phyloP scores from a whole-genome alignment of 1,139 yeast genomes.

The Candida sp. region DNA sequence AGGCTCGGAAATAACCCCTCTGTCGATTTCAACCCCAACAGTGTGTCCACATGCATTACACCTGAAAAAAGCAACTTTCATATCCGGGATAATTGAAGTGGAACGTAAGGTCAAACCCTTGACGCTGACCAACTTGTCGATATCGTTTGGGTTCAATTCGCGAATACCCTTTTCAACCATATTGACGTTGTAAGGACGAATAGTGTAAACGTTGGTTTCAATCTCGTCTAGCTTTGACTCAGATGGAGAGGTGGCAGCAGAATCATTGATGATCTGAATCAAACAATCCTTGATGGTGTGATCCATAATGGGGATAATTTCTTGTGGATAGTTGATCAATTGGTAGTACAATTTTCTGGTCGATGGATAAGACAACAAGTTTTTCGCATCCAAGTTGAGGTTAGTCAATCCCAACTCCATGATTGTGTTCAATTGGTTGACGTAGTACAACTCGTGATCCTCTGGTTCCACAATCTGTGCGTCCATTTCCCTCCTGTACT shows the following conservation, averaged over 20 bases:
- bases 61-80: conserved; percentile 96
- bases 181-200: conserved; percentile 83
- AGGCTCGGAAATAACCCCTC: conserved; percentile 96
- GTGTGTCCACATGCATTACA: conserved; percentile 97
- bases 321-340: conserved; percentile 92
- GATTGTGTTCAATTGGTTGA: conserved; percentile 75
- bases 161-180: conserved; percentile 80
- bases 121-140: conserved; percentile 89
- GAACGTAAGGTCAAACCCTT: conserved; percentile 92
- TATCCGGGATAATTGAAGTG: conserved; percentile 94
- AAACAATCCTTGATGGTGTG: conserved; percentile 92
- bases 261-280: conserved; percentile 74
- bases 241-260: conserved; percentile 33
- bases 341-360: conserved; percentile 85
- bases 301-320: conserved; percentile 97
- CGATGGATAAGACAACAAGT: conserved; percentile 74
- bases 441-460: conserved; percentile 78
- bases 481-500: conserved; percentile 65
- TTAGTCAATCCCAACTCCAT: conserved; percentile 80
- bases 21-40: conserved; percentile 87
- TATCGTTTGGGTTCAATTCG: conserved; percentile 93
- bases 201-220: conserved; percentile 83
- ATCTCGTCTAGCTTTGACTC: conserved; percentile 59
- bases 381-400: conserved; percentile 82
- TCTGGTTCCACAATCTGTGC: conserved; percentile 45